Conservation (phyloP, 139 green algal species). For the Parachlorella kessleri region DNA sequence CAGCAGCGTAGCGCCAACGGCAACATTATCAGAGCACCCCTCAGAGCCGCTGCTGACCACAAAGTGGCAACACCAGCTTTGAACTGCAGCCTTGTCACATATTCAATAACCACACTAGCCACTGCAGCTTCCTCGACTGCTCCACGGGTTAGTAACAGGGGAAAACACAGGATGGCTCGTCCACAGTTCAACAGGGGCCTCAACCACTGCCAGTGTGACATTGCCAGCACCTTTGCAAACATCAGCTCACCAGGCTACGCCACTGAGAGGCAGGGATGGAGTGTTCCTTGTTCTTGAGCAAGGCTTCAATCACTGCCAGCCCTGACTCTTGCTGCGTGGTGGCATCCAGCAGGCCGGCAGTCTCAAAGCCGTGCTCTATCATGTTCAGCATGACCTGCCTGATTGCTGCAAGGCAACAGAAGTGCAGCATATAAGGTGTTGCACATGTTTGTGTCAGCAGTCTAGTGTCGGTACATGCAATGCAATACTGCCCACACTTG, state of each 20-base stretch:
- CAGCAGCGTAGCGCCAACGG: not conserved
- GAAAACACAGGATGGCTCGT: not conserved
- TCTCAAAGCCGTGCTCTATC: constrained; percentile 2
- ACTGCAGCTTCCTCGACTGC: no score
- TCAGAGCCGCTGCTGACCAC: not conserved
- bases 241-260: not conserved
- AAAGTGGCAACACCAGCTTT: not conserved
- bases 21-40: not conserved
- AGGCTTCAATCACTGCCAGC: constrained; percentile 10
- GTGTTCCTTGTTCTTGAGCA: constrained; percentile 4
- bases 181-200: not conserved
- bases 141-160: no score
- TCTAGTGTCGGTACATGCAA: not conserved
- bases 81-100: not conserved
- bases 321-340: constrained; percentile 32
- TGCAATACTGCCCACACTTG: not conserved
- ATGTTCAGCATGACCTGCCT: not conserved
- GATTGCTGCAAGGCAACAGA: not conserved
- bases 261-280: constrained; percentile 4
- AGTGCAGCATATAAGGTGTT: constrained; percentile 5
- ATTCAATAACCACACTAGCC: not conserved
- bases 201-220: no score
- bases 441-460: constrained; percentile 1
- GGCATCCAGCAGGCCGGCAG: constrained; percentile 32
- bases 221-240: not conserved